Base-by-base conservation (phyloP, 2,329 filamentous ascomycete genomes). In the Trichophyton verrucosum region DNA sequence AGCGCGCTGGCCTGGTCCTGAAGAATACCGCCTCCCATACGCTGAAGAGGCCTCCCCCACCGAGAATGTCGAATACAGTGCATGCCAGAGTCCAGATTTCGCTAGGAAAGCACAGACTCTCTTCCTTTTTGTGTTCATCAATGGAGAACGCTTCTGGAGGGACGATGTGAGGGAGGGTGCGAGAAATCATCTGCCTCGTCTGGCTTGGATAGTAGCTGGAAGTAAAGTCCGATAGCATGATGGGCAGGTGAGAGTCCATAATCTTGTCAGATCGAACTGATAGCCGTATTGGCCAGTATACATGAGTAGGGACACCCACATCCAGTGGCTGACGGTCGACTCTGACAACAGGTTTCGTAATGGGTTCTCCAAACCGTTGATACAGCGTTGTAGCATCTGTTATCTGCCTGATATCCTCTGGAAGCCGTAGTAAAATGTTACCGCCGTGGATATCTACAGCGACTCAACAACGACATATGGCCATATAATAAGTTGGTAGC, bases 41-140 rank as follows among this genome's bases (percentile, higher is more conserved):
- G 17, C 59, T 64, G 33, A 62, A 64, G 1, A 56, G 63, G 20
- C 49, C 36, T 9, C 59, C 57, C 51, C 59, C 56, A 27, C 53
- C 63, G 36, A 64, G 59, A 24, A 64, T 61, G 60, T 64, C 57
- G 40, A 64, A 64, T 55, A 63, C 47, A 51, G 57, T 64, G 57
- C 61, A 63, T 58, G 59, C 61, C 42, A 64, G 59, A 57, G 63
- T 63, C 63, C 60, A 64, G 51, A 64, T 64, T 57, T 63, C 60
- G 20, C 63, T 62, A 40, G 63, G 57, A 60, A 64, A 62, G 33
- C 60, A 64, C 49, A 64, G 57, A 20, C 17, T 61, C 20, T 64
- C 7, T 42, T 60, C 11, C 11, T 57, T 42, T 0, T 58, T 58
- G 42, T 58, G 7, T 20, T 60, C 58, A 36, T 61, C 59, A 22